Base-by-base conservation (phyloP, 768 basidiomycete genomes). In the Pisolithus albus region DNA sequence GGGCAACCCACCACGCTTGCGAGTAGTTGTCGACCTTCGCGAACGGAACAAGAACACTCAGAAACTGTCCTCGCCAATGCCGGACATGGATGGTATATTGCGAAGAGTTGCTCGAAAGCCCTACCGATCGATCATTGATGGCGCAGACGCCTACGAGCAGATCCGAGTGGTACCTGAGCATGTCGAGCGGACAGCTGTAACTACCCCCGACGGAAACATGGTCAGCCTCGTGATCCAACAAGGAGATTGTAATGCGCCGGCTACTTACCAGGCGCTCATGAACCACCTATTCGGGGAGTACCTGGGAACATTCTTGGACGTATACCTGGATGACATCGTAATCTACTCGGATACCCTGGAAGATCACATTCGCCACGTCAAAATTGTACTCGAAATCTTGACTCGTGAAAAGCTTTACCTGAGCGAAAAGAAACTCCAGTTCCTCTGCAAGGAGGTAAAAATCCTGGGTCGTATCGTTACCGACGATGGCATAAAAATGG, bases 251-350 rank as follows among this genome's bases (percentile, higher is more conserved):
- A 72, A 73, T 52, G 67, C 68, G 8, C 72, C 74, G 7, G 65
- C 75, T 2, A 56, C 65, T 2, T 77, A 74, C 52, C 76, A 78
- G 57, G 52, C 55, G 10, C 70, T 74, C 52, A 74, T 78, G 53
- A 66, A 73, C 32, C 67, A 71, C 50, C 64, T 69, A 8, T 62
- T 78, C 7, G 58, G 43, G 50, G 13, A 52, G 51, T 5, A 36
- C 51, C 3, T 47, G 56, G 0, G 63, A 8, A 1, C 23, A 1
- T 49, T 19, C 7, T 11, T 42, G 52, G 37, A 40, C 3, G 30
- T 51, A 8, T 51, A 51, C 23, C 23, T 51, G 4, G 50, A 51
- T 13, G 50, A 54, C 19, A 54, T 43, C 2, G 6, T 55, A 0
- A 37, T 49, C 16, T 44, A 23, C 24, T 37, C 4, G 1, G 56